A percentile compares a stretch with the other conserved stretches of the same genome.
Evolutionary conservation across 108 stramenopile species (phyloP).

Genomic region (Conticribra guillardii): DNA sequence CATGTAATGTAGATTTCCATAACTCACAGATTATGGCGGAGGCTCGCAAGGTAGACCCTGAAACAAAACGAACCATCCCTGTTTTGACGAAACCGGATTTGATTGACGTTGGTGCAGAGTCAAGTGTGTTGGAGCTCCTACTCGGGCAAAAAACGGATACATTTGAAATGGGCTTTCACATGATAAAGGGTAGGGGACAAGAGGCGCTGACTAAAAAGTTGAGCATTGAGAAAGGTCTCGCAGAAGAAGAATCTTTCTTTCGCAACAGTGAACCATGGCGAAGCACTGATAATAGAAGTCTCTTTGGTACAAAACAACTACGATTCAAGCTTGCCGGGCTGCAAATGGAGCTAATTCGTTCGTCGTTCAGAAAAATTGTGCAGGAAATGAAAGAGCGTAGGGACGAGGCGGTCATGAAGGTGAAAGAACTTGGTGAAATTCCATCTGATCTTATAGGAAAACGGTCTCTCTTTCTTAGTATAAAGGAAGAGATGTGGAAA

Average conservation of each 20-base stretch:
- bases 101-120: conserved; percentile 72
- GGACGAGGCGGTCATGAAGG: conserved; percentile 18
- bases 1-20: conserved; percentile 86
- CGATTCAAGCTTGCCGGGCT: conserved; percentile 55
- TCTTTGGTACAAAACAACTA: conserved; percentile 59
- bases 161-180: conserved; percentile 59
- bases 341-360: conserved; percentile 55
- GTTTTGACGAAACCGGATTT: conserved; percentile 93
- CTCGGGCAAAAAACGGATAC: conserved; percentile 44
- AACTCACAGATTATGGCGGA: conserved; percentile 79
- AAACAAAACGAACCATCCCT: conserved; percentile 77
- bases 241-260: conserved; percentile 60
- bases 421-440: conserved; percentile 26
- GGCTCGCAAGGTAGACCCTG: conserved; percentile 66
- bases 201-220: conserved; percentile 51
- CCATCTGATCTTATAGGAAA: conserved; percentile 48
- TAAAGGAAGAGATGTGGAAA: conserved; percentile 50
- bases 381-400: conserved; percentile 42
- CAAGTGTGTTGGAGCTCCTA: conserved; percentile 54
- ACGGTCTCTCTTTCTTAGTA: conserved; percentile 46
- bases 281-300: conserved; percentile 36
- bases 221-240: conserved; percentile 49
- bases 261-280: conserved; percentile 60
- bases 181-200: conserved; percentile 71
- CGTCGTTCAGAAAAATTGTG: conserved; percentile 52